Evolutionary conservation across 495 filamentous ascomycete species (phyloP).

Genomic region (Aspergillus carlsbadensis): DNA sequence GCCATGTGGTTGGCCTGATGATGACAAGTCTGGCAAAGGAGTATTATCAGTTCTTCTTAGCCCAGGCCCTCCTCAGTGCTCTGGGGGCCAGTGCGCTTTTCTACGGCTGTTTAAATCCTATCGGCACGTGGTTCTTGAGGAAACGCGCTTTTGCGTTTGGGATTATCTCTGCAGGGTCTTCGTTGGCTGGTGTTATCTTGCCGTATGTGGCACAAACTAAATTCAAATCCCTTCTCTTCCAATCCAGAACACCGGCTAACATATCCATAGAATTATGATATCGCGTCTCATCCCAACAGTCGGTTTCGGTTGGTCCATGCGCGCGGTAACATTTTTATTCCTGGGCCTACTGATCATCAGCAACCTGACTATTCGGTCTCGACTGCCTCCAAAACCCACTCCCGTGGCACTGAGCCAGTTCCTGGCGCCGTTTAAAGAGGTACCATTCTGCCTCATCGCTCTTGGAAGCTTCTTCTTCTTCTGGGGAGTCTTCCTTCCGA

Average conservation of each 20-base stretch:
- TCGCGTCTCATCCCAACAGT: no score
- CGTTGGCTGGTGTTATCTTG: constrained; percentile 52
- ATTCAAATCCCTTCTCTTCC: no score
- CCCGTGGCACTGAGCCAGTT: constrained; percentile 55
- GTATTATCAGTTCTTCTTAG: no score
- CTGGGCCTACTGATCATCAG: constrained; percentile 59
- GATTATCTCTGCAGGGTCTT: constrained; percentile 64
- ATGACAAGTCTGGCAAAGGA: no score
- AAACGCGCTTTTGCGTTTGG: constrained; percentile 67
- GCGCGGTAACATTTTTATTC: constrained; percentile 67
- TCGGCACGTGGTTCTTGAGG: constrained; percentile 59
- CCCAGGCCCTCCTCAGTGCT: no score
- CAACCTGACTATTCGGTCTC: constrained; percentile 63
- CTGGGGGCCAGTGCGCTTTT: no score
- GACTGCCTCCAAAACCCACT: constrained; percentile 57
- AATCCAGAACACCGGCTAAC: no score
- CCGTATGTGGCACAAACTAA: no score
- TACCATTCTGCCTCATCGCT: constrained; percentile 50
- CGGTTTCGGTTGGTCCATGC: constrained; percentile 74
- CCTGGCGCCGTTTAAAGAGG: constrained; percentile 57
- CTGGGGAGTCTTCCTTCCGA: constrained; percentile 70
- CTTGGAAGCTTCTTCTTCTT: constrained; percentile 63
- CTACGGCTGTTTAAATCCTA: no score
- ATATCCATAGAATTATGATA: no score
- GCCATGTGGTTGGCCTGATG: no score